phyloP scores from a whole-genome alignment of 2,329 filamentous ascomycete species.

The Pseudocercospora fijiensis region DNA sequence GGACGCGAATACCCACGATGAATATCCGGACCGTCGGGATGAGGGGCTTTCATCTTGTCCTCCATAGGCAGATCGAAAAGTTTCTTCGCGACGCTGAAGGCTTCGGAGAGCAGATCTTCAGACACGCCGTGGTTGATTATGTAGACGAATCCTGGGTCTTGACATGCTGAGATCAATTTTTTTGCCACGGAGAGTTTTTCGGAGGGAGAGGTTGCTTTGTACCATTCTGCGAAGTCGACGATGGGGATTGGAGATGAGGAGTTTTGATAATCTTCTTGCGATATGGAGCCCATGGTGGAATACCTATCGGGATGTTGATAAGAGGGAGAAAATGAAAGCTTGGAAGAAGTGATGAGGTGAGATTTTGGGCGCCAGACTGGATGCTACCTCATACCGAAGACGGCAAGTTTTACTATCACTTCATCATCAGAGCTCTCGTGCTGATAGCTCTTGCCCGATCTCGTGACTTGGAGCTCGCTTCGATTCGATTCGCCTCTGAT shows the following conservation, averaged over 20 bases:
- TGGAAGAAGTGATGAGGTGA: not conserved
- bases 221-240: constrained; percentile 28
- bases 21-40: constrained; percentile 42
- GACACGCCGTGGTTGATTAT: constrained; percentile 43
- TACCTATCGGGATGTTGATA: not conserved
- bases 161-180: constrained; percentile 42
- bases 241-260: constrained; percentile 21
- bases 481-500: not conserved
- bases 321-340: not conserved
- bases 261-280: too few species aligned
- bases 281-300: not conserved
- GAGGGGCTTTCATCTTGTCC: constrained; percentile 42
- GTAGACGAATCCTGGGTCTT: constrained; percentile 45
- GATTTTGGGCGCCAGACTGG: not conserved
- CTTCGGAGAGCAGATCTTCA: constrained; percentile 33
- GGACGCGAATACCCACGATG: constrained; percentile 44
- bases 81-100: constrained; percentile 33
- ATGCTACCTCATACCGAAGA: not conserved
- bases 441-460: not conserved
- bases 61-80: constrained; percentile 42
- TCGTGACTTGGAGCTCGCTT: not conserved
- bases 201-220: not conserved
- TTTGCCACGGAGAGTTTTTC: constrained; percentile 26
- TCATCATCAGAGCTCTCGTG: not conserved
- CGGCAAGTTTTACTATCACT: not conserved